Percentiles rank a stretch among this genome's conserved stretches.
Evolutionary conservation across 345 rosid species (phyloP).

Genomic region (Abelmoschus esculentus): DNA sequence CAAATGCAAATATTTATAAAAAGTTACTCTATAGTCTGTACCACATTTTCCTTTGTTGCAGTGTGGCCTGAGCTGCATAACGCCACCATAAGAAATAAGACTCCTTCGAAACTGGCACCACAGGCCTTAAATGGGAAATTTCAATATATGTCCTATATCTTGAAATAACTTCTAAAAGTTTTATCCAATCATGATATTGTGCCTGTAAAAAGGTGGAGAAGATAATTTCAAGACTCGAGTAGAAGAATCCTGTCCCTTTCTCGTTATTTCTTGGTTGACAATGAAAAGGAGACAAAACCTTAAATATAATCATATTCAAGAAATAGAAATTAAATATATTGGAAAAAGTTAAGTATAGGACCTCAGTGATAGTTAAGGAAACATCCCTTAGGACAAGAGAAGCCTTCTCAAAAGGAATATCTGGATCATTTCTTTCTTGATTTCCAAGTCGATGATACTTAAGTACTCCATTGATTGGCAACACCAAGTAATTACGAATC

Average conservation of each 20-base stretch:
- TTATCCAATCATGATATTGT: slow-evolving; percentile 97
- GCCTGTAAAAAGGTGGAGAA: slow-evolving; percentile 35
- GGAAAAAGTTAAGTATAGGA: slow-evolving; percentile 16
- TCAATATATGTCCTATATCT: slow-evolving; percentile 77
- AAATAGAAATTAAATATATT: neutral
- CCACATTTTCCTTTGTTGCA: slow-evolving; percentile 85
- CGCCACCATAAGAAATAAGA: slow-evolving; percentile 75
- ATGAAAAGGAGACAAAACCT: neutral
- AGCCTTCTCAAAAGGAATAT: slow-evolving; percentile 90
- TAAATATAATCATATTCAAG: neutral
- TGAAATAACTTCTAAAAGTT: slow-evolving; percentile 80
- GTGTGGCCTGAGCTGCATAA: slow-evolving; percentile 78
- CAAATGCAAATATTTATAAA: neutral
- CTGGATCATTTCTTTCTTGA: slow-evolving; percentile 86
- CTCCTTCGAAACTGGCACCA: slow-evolving; percentile 57
- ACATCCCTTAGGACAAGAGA: slow-evolving; percentile 77
- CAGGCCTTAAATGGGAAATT: slow-evolving; percentile 84
- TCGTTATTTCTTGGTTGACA: neutral
- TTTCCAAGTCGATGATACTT: slow-evolving; percentile 95
- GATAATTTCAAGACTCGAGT: slow-evolving; percentile 12
- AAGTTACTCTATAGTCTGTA: slow-evolving; percentile 16
- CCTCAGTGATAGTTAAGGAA: slow-evolving; percentile 78
- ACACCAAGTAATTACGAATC: slow-evolving; percentile 66
- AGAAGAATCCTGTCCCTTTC: neutral
- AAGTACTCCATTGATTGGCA: slow-evolving; percentile 88